phyloP scores from a whole-genome alignment of 208 protist species.

The Crithidia brevicula region DNA sequence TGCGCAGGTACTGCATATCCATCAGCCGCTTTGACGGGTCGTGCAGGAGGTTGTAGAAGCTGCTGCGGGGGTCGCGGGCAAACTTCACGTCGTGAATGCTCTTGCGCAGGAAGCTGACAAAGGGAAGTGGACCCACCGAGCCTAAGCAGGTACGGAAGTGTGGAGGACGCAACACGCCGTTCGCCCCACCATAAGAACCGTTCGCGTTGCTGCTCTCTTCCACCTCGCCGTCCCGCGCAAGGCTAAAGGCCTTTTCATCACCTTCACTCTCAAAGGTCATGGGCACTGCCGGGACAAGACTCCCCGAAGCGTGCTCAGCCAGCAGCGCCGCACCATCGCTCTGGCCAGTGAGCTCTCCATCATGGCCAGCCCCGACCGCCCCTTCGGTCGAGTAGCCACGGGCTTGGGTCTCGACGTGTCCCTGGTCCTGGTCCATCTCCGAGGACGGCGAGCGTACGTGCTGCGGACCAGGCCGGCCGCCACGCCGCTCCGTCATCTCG shows the following conservation, averaged over 20 bases:
- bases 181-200: not conserved
- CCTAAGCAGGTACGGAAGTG: not conserved
- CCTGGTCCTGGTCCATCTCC: constrained; percentile 5
- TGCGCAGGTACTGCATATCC: constrained; percentile 85
- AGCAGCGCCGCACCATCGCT: not conserved
- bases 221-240: not conserved
- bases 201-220: constrained; percentile 1
- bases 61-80: constrained; percentile 47
- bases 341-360: not conserved
- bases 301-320: constrained; percentile 1
- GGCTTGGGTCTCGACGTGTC: not conserved
- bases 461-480: not conserved
- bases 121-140: constrained; percentile 67
- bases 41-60: constrained; percentile 70
- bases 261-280: not conserved
- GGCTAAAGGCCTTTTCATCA: not conserved
- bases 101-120: constrained; percentile 63
- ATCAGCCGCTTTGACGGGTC: constrained; percentile 45
- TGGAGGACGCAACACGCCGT: not conserved
- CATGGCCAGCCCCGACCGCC: not conserved
- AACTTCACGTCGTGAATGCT: constrained; percentile 72
- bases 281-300: constrained; percentile 1
- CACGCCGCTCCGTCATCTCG: not conserved
- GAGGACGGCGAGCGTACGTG: constrained; percentile 5
- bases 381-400: not conserved